Base-by-base conservation (phyloP, 176 grass and related monocot genomes). In the Saccharum officinarum region DNA sequence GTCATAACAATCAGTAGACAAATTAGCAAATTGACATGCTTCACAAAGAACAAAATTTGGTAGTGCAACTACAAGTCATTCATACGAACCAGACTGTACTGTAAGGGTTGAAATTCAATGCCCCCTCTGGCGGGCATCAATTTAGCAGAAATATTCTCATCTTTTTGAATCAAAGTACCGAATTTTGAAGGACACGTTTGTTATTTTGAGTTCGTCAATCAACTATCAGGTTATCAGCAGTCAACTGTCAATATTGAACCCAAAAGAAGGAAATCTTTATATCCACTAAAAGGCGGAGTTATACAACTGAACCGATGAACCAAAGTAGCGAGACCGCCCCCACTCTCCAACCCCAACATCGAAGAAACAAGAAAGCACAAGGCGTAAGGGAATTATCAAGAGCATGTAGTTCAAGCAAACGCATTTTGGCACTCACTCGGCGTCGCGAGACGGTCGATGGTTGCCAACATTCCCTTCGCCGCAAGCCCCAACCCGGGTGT, bases 401-500 rank as follows among this genome's bases (percentile, higher is more conserved):
- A 54, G 71, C 76, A 73, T 12, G 75, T 14, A 60, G 41, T 55
- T 41, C 3, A 90, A 40, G 16, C 33, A 73, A 37, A 55, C 71
- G 26, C 41, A 78, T 18, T 36, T 20, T 28, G 39, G 78, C 69
- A 90, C 94, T 97, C 92, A 97, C 94, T 69, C 18, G 92, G 85
- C 80, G 77, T 70, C 18, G 77, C 77, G 46, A 67, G 63, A 14
- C 79, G 57, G 67, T 90, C 89, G 54, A 94, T 38, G 76, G 92
- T 73, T 2, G 67, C 87, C 39, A 90, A 92, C 94, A 97, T 97
- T 67, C 34, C 39, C 70, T 11, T 18, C 50, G 6, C 75, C 22
- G 9, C 67, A 16, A 30, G 10, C 23, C 78, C 46, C 11, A 63
- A 18, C 73, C 26, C 55, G 9, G 11, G 59, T 26, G 18, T 26